phyloP scores from a whole-genome alignment of 1,139 yeast genomes.

The Saccharomyces hybrid region DNA sequence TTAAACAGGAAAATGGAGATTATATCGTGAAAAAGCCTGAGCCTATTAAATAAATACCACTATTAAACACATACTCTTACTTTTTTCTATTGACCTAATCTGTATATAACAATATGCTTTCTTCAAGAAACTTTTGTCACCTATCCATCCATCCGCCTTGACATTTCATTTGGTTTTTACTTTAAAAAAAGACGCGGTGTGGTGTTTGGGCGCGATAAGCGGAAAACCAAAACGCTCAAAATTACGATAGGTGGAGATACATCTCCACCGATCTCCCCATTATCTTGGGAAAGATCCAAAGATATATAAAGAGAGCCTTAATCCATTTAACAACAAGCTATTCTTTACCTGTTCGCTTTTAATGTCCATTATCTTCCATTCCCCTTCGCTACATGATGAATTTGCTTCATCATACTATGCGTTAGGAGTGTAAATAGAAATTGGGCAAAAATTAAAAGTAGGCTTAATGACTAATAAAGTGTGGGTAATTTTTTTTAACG shows the following conservation, averaged over 20 bases:
- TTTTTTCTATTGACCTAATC: neutral
- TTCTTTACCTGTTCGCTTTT: too few relatives aligned
- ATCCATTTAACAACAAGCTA: neutral
- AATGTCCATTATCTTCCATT: neutral
- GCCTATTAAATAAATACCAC: neutral
- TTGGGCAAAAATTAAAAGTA: neutral
- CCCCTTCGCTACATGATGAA: too few relatives aligned
- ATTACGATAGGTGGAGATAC: neutral
- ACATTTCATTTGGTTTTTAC: neutral
- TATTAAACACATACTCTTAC: neutral
- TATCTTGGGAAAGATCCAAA: neutral
- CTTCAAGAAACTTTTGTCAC: neutral
- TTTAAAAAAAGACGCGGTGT: neutral
- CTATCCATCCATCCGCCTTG: neutral
- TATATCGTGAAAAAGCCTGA: constrained; percentile 26
- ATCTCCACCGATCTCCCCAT: neutral
- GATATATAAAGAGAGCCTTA: neutral
- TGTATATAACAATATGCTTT: neutral
- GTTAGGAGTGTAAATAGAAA: neutral
- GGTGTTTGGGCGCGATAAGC: neutral
- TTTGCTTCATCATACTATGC: neutral
- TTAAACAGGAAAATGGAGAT: constrained; percentile 40
- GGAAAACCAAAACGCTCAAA: neutral
- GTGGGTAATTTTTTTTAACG: neutral
- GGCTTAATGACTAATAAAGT: neutral